Conservation (phyloP, 352 stramenopile genomes). For the Globisporangium rhizosaccharum region DNA sequence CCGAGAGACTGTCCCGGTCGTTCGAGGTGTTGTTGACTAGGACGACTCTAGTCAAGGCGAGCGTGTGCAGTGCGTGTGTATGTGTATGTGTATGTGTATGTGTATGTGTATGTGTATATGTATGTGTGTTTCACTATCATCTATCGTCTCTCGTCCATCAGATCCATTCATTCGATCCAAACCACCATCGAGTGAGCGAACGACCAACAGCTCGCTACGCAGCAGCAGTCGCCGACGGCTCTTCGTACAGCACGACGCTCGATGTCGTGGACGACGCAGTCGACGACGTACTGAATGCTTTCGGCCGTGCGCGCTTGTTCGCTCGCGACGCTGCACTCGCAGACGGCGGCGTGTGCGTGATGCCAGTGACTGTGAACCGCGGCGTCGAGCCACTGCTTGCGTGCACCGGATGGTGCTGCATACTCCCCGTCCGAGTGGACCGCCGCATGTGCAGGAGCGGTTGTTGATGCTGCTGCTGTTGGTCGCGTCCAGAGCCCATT, state of each 20-base stretch:
- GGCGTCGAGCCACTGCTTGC: conserved; percentile 3
- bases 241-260: conserved; percentile 17
- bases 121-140: too few species aligned
- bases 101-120: too few species aligned
- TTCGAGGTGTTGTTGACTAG: too few species aligned
- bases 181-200: too few species aligned
- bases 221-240: neutral
- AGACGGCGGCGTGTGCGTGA: neutral
- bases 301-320: conserved; percentile 5
- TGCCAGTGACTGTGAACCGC: neutral
- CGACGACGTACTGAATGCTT: conserved; percentile 16
- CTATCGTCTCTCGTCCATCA: too few species aligned
- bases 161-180: too few species aligned
- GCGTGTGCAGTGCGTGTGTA: too few species aligned
- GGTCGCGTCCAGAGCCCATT: too few species aligned
- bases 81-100: too few species aligned
- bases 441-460: neutral
- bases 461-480: neutral
- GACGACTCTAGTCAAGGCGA: too few species aligned
- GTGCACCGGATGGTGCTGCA: neutral
- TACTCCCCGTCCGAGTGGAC: conserved; percentile 3
- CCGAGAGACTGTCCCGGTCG: too few species aligned
- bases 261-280: conserved; percentile 13
- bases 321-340: neutral
- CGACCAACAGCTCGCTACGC: neutral